Conservation (phyloP, 352 stramenopile species). For the Phytophthora litchii region DNA sequence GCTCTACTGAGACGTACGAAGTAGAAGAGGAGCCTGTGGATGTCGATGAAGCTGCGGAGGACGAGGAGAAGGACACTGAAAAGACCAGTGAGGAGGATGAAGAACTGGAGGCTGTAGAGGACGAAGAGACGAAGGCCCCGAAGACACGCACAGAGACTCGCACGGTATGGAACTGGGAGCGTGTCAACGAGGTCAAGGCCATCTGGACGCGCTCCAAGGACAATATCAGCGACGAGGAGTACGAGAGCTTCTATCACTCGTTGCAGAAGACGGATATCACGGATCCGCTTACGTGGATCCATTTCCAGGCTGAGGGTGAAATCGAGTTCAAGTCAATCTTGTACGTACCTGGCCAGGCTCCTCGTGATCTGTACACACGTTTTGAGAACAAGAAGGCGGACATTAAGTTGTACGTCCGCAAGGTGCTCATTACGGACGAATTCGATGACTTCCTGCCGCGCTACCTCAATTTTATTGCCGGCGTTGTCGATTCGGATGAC, state of each 20-base stretch:
- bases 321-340: constrained; percentile 99
- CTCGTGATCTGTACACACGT: constrained; percentile 88
- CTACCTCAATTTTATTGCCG: constrained; percentile 99
- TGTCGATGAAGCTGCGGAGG: constrained; percentile 49
- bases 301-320: constrained; percentile 99
- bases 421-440: constrained; percentile 99
- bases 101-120: constrained; percentile 85
- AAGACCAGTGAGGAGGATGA: constrained; percentile 48
- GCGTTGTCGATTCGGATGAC: constrained; percentile 99
- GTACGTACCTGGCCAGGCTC: constrained; percentile 94
- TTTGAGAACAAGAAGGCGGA: constrained; percentile 93
- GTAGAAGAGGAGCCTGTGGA: constrained; percentile 88
- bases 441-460: constrained; percentile 97
- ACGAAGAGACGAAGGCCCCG: constrained; percentile 66
- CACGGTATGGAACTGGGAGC: constrained; percentile 95
- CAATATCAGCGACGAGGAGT: constrained; percentile 98
- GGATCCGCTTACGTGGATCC: constrained; percentile 96
- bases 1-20: constrained; percentile 91
- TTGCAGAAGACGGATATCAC: constrained; percentile 89
- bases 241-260: constrained; percentile 98
- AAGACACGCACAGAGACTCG: constrained; percentile 91
- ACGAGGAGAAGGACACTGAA: constrained; percentile 60
- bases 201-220: constrained; percentile 98
- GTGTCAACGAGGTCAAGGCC: constrained; percentile 96
- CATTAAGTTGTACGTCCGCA: constrained; percentile 98